Base-by-base conservation (phyloP, 2,329 filamentous ascomycete species). In the Talaromyces rugulosus region DNA sequence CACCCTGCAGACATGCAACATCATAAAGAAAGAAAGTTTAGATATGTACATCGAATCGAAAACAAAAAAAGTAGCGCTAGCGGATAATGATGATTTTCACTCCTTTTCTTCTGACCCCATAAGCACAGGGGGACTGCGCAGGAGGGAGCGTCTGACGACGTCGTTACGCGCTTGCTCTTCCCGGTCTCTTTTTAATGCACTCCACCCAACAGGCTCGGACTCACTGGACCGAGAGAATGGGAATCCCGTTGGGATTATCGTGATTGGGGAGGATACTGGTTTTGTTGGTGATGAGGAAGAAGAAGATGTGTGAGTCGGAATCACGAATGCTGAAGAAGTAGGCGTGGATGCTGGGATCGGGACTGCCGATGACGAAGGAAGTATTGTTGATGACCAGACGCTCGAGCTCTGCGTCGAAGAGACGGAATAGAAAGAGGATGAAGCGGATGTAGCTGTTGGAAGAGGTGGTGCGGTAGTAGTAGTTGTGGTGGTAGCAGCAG, bases 11-110 rank as follows among this genome's bases (percentile, higher is more conserved):
- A 42, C 9, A 28, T 28, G 27, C 16, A 30, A 16, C 28, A 36
- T 31, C 23, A 40, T 23, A 23, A 28, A 42, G 28, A 56, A 8
- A 16, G 8, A 4, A 50, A 16, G 4, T 23, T 36, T 27, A 42
- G 52, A 51, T 61, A 61, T 61, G 42, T 61, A 47, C 33, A 61
- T 52, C 28, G 44, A 61, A 57, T 53, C 42, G 31, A 61, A 57
- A 6, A 14, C 11, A 40, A 40, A 40, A 40, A n/a, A 40, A 40
- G 36, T 16, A 7, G 12, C 36, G 36, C 36, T n/a, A 40, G 36
- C n/a, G n/a, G 16, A n/a, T 7, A n/a, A n/a, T 40, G n/a, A 40
- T 40, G 14, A n/a, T 40, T 40, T 23, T 47, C 44, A 27, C 44
- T 23, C 18, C 44, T 47, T 9, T 47, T 14, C 44, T 47, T 47